Base-by-base conservation (phyloP, 2,329 filamentous ascomycete species). In the Aspergillus hiratsukae region DNA sequence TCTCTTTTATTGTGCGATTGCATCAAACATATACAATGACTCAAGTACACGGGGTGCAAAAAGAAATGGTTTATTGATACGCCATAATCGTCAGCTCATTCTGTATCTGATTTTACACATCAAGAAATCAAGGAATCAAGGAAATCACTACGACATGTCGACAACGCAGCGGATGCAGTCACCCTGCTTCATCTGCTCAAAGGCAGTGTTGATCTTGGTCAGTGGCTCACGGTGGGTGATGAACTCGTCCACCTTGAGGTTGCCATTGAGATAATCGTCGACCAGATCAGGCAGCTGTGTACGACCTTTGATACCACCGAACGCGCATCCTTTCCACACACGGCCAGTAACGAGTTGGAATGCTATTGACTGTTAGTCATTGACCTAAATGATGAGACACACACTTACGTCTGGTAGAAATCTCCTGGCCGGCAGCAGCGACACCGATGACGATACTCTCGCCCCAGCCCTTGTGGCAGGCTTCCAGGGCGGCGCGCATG, bases 381-480 rank as follows among this genome's bases (percentile, higher is more conserved):
- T 54, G 10, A 53, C n/a, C 56, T 9, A 53, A 40, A 25, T 27
- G 21, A 45, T 31, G 21, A 51, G 41, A 50, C 45, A 45, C 45
- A 45, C 56, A 86, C 90, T 83, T 81, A 96, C 91, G 92, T 75
- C 93, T 84, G 53, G 93, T 97, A 63, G 87, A 82, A 66, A 97
- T 97, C 80, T 97, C 93, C 79, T 97, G 92, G 52, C 93, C 93
- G 57, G 93, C 93, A 65, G 93, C 93, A 59, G 93, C 93, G 62
- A 99, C 94, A 76, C 94, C 94, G 69, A 99, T 99, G 75, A 99
- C 86, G 76, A 99, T 96, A 73, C 89, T 95, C 83, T 97, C 86
- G 69, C 94, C 94, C 94, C 94, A 99, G 50, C 94, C 94, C 85
- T 99, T 99, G 83, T 99, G 94, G 81, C 92, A 97, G 50, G 94